phyloP scores from a whole-genome alignment of 805 yeast species.

The Barnettozyma sp. region DNA sequence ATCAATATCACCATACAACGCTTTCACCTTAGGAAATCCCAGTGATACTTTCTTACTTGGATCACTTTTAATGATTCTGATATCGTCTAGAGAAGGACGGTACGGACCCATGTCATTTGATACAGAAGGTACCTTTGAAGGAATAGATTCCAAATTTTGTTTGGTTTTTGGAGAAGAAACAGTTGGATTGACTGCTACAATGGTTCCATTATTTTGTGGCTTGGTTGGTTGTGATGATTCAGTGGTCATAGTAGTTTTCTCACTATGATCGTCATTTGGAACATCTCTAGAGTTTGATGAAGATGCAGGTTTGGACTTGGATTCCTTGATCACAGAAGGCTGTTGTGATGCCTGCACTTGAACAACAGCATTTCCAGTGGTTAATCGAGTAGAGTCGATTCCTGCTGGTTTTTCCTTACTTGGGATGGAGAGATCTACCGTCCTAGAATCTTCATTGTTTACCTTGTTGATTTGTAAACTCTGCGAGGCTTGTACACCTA shows the following conservation, averaged over 20 bases:
- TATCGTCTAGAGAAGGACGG: neutral
- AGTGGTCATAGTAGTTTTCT: neutral
- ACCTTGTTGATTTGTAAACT: neutral
- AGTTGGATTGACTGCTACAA: neutral
- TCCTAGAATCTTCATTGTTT: neutral
- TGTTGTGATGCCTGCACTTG: constrained; percentile 8
- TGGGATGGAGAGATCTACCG: neutral
- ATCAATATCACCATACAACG: neutral
- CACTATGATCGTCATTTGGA: neutral
- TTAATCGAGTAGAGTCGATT: neutral
- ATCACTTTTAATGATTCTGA: constrained; percentile 1
- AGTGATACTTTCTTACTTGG: neutral
- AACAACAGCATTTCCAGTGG: neutral
- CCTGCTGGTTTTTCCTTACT: neutral
- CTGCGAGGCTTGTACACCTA: too few species aligned
- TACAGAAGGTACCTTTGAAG: neutral
- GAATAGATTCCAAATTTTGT: neutral
- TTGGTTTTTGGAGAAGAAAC: neutral
- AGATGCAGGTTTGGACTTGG: neutral
- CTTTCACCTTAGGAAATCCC: constrained; percentile 6
- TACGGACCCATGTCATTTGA: neutral
- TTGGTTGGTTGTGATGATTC: constrained; percentile 4
- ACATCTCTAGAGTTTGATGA: constrained; percentile 1
- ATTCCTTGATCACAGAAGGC: neutral
- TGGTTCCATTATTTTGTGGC: too few species aligned